Evolutionary conservation across 192 early-diverging fungal species (phyloP).

Genomic region (Cetraspora pellucida): DNA sequence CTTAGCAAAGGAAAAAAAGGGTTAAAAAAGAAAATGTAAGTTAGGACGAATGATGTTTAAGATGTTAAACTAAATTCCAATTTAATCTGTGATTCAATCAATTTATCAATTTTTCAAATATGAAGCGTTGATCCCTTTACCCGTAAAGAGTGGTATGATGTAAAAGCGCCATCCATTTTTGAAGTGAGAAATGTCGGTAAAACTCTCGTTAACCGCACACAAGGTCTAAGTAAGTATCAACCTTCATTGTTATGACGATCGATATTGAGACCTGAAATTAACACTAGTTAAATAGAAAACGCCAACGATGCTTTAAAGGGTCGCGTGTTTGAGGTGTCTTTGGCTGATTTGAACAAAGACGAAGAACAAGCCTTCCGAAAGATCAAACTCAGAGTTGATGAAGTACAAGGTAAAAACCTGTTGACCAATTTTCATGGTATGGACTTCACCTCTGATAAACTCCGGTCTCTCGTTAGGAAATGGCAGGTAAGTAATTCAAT

Average conservation of each 20-base stretch:
- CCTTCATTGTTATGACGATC: background rate
- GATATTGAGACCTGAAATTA: background rate
- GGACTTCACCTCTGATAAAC: constrained; percentile 99
- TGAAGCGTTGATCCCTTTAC: constrained; percentile 97
- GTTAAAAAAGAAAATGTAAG: constrained; percentile 97
- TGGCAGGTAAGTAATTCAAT: constrained; percentile 72
- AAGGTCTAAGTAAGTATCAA: constrained; percentile 88
- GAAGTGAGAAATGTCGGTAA: constrained; percentile 94
- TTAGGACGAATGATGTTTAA: constrained; percentile 39
- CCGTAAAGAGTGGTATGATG: constrained; percentile 99
- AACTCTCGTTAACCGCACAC: constrained; percentile 99
- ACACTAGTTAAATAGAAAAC: constrained; percentile 47
- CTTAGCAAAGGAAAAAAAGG: constrained; percentile 99
- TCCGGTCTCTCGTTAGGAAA: constrained; percentile 99
- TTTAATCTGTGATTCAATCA: background rate
- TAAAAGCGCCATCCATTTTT: constrained; percentile 98
- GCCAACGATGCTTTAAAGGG: constrained; percentile 96
- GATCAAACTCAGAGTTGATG: constrained; percentile 96
- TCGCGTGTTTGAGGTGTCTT: constrained; percentile 95
- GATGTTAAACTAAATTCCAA: background rate
- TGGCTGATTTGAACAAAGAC: constrained; percentile 93
- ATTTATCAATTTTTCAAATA: constrained; percentile 18
- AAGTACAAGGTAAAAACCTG: constrained; percentile 98
- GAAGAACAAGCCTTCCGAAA: constrained; percentile 85
- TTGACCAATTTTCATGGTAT: constrained; percentile 99